Evolutionary conservation across 2,329 filamentous ascomycete genomes (phyloP), one percentile per base, ranked within the genome.

Genomic region (Aspergillus uvarum): DNA sequence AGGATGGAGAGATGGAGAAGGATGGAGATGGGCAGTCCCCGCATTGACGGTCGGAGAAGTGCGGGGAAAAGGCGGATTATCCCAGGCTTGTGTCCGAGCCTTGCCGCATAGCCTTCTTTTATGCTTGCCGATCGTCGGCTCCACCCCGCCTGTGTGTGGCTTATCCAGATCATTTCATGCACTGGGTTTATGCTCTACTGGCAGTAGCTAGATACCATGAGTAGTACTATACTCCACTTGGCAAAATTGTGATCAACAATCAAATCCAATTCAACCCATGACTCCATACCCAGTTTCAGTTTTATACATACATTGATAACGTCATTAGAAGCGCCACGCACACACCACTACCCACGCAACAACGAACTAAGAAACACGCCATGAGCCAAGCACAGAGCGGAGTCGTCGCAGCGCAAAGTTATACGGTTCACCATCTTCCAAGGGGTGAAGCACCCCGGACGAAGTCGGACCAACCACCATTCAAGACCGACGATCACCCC

Each of bases 401-500:
- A 56, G 51, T 47, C 24, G 26, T 53, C 19, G 26, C 47, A 48
- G 53, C 42, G 11, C 2, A 29, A 29, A 14, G 52, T 7, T 5
- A 7, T 26, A 21, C 22, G 4, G 32, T 47, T 26, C n/a, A 24
- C 16, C 42, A 24, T n/a, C 19, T 52, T 12, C 16, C 22, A 31
- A 6, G 1, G 12, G 32, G 5, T 10, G 32, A 35, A 35, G 11
- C 5, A 12, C 11, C 32, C 11, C 32, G n/a, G 5, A 44, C 38
- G 14, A 44, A n/a, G 14, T 44, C 11, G 7, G 14, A 2, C 7
- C 32, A 22, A 2, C 22, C 22, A 22, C 22, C 22, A 22, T 22
- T 58, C 52, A 60, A 44, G 55, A 51, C 38, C 58, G 58, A 24
- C 64, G 58, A 71, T 82, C 80, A 1, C 80, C 80, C 80, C 80